Evolutionary conservation across 352 stramenopile species (phyloP), one percentile per base, ranked within the genome.

Genomic region (Phytophthora tubulina): DNA sequence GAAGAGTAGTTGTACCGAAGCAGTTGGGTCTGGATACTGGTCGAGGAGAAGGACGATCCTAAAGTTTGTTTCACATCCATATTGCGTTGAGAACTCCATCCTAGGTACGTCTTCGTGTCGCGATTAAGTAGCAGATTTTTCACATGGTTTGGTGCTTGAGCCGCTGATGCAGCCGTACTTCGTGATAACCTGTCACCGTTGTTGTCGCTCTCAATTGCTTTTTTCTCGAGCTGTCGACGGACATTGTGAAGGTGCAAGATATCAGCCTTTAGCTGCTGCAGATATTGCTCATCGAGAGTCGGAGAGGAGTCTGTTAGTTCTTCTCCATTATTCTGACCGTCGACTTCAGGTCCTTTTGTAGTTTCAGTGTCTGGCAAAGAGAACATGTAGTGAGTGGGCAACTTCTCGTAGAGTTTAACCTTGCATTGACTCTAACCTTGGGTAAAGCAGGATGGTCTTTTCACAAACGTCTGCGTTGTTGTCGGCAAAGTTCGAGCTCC

Each of bases 81-180:
- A n/a, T 55, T 64, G n/a, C 32, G 35, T 15, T 50, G 39, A 21
- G 35, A 70, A 45, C 27, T 52, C 62, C 73, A 77, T 7, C 60
- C 66, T 49, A 48, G 46, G 33, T 52, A 63, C 39, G 57, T 14
- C 11, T 78, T 73, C 15, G 57, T 76, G 31, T 90, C 79, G 2
- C 84, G 81, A n/a, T 90, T 84, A n/a, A 59, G 81, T 15, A 86
- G 70, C n/a, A 92, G 53, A 32, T 88, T 84, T 53, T 90, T 90
- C 21, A 90, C 73, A 48, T 90, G 84, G 27, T 77, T 84, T 54
- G 80, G 73, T 5, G 67, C 70, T 15, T 72, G 44, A 7, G 58
- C 38, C 1, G 35, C 11, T 7, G 30, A 59, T 54, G 51, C 48
- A 27, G 21, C 14, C 10, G 36, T 57, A 30, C 52, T 56, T 50